Conservation (phyloP, 805 yeast species). For the Scheffersomyces spartinae region DNA sequence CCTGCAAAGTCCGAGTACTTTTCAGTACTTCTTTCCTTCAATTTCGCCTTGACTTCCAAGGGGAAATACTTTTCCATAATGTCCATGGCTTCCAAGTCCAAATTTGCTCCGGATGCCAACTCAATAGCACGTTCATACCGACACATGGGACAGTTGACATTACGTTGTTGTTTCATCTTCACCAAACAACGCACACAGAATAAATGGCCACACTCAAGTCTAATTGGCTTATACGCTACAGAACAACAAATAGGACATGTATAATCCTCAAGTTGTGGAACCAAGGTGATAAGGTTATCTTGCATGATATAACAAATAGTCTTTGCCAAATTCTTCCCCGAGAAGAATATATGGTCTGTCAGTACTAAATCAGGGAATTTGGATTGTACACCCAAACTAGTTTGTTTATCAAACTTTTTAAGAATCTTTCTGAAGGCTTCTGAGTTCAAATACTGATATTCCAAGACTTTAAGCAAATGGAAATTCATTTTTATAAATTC, state of each 20-base stretch:
- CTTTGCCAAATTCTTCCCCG: slow-evolving; percentile 39
- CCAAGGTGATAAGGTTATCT: slow-evolving; percentile 37
- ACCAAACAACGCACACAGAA: slow-evolving; percentile 68
- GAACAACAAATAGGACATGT: slow-evolving; percentile 63
- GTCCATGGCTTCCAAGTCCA: slow-evolving; percentile 42
- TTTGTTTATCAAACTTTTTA: slow-evolving; percentile 68
- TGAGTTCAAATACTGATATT: slow-evolving; percentile 50
- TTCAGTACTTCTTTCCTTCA: slow-evolving; percentile 37
- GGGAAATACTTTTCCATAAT: slow-evolving; percentile 56
- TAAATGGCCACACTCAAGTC: slow-evolving; percentile 51
- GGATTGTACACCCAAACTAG: slow-evolving; percentile 37
- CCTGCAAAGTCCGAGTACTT: slow-evolving; percentile 19
- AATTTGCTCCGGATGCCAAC: slow-evolving; percentile 46
- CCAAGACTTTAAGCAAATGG: slow-evolving; percentile 42
- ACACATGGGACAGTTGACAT: slow-evolving; percentile 61
- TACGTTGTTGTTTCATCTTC: slow-evolving; percentile 47
- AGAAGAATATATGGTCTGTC: slow-evolving; percentile 30
- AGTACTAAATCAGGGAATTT: slow-evolving; percentile 35
- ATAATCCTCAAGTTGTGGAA: slow-evolving; percentile 71
- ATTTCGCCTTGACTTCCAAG: slow-evolving; percentile 50
- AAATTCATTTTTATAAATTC: slow-evolving; percentile 43
- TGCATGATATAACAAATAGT: slow-evolving; percentile 47
- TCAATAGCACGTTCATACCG: slow-evolving; percentile 39
- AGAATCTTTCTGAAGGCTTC: slow-evolving; percentile 58
- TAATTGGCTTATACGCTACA: slow-evolving; percentile 62